Base-by-base conservation (phyloP, 148 eudicot genomes). In the Rhododendron williamsianum region DNA sequence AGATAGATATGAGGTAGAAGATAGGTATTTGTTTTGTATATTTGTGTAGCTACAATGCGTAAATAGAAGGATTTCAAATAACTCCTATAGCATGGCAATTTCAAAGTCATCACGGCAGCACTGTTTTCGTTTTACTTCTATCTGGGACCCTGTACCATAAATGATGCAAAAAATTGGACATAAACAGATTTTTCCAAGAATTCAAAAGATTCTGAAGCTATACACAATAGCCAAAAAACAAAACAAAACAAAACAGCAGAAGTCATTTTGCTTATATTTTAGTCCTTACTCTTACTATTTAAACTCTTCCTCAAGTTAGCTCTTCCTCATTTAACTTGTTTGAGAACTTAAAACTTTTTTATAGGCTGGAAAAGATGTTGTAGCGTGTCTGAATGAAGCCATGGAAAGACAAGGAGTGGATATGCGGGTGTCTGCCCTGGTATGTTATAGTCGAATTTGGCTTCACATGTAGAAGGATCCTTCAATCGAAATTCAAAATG, bases 361-460 rank as follows among this genome's bases (percentile, higher is more conserved):
- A 52, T 87, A 94, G 97, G 90, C 91, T 38, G 97, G 95, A 86
- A 92, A 82, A 86, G 94, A 94, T 87, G 95, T 94, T 1, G 97
- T 94, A 35, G 91, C 89, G 72, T 94, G 95, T 87, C 88, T 94
- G 79, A 93, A 92, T 85, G 94, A 92, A 87, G 93, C 94, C 13
- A 92, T 93, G 97, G 87, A 87, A 78, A 92, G 94, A 89, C 92
- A 83, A 86, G 95, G 94, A 65, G 63, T 91, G 33, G 89, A 92
- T 43, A 88, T 94, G 95, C 86, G 88, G 60, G 97, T 94, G 58
- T 91, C 97, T 58, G 97, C 95, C 41, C 85, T 94, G 94, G 97
- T 94, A 94, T 78, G 87, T 86, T 74, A 41, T 43, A 9, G 49
- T 49, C 71, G 36, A 79, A 36, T 69, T 9, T 46, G 35, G 33